A percentile compares a stretch with the other conserved stretches of the same genome.
Evolutionary conservation across 352 stramenopile species (phyloP).

Genomic region (Lagenidium sp.): DNA sequence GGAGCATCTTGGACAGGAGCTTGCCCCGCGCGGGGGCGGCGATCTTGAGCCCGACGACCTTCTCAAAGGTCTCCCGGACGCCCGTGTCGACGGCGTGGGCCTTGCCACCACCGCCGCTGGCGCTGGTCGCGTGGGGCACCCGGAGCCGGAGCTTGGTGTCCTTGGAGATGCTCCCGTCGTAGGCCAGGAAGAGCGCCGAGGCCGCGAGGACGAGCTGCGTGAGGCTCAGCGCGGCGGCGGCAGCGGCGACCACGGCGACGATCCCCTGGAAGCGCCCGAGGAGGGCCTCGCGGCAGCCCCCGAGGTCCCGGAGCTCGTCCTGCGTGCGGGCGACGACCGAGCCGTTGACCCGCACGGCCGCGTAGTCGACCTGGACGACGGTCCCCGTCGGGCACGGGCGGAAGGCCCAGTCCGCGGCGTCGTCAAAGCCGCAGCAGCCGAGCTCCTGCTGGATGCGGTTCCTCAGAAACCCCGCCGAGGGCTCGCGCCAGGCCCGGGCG

Average conservation of each 20-base stretch:
- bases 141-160: constrained; percentile 65
- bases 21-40: constrained; percentile 52
- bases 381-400: constrained; percentile 43
- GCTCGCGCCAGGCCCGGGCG: constrained; percentile 29
- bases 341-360: constrained; percentile 52
- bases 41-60: constrained; percentile 65
- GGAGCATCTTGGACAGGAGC: constrained; percentile 49
- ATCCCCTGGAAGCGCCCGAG: constrained; percentile 39
- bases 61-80: constrained; percentile 52
- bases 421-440: constrained; percentile 56
- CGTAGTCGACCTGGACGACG: constrained; percentile 37
- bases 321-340: constrained; percentile 29
- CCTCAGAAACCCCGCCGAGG: constrained; percentile 30
- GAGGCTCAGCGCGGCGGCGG: constrained; percentile 19
- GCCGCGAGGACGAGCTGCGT: constrained; percentile 28
- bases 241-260: constrained; percentile 29
- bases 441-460: constrained; percentile 53
- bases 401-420: constrained; percentile 26
- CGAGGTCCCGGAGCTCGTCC: constrained; percentile 33
- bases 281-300: constrained; percentile 42
- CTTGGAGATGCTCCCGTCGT: constrained; percentile 51
- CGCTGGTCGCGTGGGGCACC: constrained; percentile 14
- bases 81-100: too few species aligned
- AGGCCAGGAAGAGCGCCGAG: constrained; percentile 42
- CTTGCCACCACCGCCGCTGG: too few species aligned